A percentile compares a stretch with the other conserved stretches of the same genome.
These are phyloP conservation scores for Fraxinus nigra DNA, from an alignment of 305 asterid genomes.

Conservation along the genomic window DNA sequence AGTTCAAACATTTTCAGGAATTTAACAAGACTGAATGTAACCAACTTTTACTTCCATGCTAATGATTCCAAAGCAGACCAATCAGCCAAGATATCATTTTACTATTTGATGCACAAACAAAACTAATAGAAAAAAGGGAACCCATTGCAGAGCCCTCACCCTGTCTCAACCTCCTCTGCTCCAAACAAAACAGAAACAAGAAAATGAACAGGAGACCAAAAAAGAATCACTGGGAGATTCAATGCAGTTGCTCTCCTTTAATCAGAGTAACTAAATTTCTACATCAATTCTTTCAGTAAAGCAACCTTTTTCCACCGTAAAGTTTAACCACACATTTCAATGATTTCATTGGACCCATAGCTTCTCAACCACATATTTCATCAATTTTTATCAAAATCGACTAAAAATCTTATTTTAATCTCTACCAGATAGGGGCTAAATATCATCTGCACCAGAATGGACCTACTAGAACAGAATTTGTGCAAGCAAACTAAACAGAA, in stretches of 20 bases:
- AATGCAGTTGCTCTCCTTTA: neutral
- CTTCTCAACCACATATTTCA: neutral
- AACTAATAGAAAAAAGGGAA: neutral
- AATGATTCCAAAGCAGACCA: neutral
- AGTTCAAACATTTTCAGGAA: neutral
- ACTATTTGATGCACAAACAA: neutral
- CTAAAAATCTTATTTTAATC: neutral
- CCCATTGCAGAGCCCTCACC: neutral
- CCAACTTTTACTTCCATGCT: neutral
- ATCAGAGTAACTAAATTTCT: neutral
- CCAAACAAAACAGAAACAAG: neutral
- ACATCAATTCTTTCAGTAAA: neutral
- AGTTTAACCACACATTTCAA: neutral
- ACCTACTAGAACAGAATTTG: neutral
- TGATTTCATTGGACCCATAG: neutral
- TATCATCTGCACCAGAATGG: neutral
- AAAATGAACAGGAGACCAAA: neutral
- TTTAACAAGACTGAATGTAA: neutral
- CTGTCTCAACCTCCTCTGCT: neutral
- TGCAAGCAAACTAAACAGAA: constrained; percentile 1
- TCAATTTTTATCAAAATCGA: too few species aligned
- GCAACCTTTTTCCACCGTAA: constrained; percentile 6
- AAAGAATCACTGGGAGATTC: neutral
- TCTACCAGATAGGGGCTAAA: neutral
- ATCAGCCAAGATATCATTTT: neutral